Conservation (phyloP, 2,329 filamentous ascomycete species). For the Cordyceps militaris region DNA sequence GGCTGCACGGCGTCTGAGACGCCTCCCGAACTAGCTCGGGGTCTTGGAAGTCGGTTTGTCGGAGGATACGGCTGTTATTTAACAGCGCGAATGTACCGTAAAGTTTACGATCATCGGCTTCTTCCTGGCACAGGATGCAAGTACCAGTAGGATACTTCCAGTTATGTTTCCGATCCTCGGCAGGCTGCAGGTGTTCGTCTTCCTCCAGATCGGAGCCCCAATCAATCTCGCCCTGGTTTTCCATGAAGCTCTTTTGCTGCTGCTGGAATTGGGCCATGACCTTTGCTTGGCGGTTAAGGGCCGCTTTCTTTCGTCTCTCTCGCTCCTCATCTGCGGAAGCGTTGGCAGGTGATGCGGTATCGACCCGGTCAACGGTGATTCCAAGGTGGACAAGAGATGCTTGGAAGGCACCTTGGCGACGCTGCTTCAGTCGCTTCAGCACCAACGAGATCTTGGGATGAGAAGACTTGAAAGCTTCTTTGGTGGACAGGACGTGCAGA, state of each 20-base stretch:
- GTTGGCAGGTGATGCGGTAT: conserved; percentile 72
- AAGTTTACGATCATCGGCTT: conserved; percentile 78
- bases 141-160: conserved; percentile 92
- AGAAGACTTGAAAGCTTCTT: conserved; percentile 72
- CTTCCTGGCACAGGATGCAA: conserved; percentile 94
- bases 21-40: conserved; percentile 79
- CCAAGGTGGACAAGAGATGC: conserved; percentile 56
- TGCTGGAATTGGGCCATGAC: conserved; percentile 98
- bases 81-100: conserved; percentile 93
- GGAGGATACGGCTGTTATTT: conserved; percentile 75
- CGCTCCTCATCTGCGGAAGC: conserved; percentile 63
- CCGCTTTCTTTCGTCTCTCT: conserved; percentile 83
- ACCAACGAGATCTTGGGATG: conserved; percentile 80
- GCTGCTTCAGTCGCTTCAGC: conserved; percentile 77
- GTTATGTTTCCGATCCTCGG: conserved; percentile 54
- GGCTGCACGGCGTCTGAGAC: conserved; percentile 65
- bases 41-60: conserved; percentile 79
- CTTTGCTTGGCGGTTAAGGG: conserved; percentile 78
- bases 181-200: conserved; percentile 57
- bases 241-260: conserved; percentile 91
- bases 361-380: conserved; percentile 69
- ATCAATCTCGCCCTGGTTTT: conserved; percentile 78
- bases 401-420: conserved; percentile 66
- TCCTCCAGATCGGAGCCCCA: conserved; percentile 78
- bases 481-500: conserved; percentile 54